phyloP scores from a whole-genome alignment of 2,329 filamentous ascomycete species.

The Ceratocystis cacaofunesta region DNA sequence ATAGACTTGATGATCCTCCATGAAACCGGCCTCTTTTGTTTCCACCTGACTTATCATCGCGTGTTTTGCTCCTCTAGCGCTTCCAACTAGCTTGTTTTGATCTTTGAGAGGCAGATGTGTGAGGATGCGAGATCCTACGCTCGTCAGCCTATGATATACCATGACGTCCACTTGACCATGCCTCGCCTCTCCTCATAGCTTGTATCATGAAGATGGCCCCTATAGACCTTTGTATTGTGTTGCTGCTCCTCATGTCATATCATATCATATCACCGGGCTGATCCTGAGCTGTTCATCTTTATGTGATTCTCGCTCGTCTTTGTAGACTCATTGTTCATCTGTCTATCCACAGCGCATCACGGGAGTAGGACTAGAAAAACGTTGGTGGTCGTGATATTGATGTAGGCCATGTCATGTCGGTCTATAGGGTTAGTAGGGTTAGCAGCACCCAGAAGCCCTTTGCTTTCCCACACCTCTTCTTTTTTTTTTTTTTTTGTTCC shows the following conservation, averaged over 20 bases:
- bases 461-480: neutral
- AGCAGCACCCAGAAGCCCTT: neutral
- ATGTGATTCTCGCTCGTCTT: neutral
- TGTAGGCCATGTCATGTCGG: neutral
- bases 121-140: neutral
- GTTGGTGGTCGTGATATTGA: neutral
- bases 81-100: neutral
- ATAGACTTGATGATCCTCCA: neutral
- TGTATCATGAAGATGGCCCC: neutral
- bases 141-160: neutral
- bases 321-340: neutral
- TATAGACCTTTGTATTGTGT: neutral
- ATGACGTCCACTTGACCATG: neutral
- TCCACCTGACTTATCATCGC: neutral
- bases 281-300: neutral
- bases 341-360: neutral
- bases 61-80: neutral
- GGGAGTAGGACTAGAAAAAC: neutral
- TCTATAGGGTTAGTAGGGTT: neutral
- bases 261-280: neutral
- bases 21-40: slow-evolving; percentile 6
- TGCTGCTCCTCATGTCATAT: neutral
- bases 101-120: neutral
- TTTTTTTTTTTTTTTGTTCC: neutral
- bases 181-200: neutral